A percentile compares a stretch with the other conserved stretches of the same genome.
phyloP scores from a whole-genome alignment of 805 yeast species.

The Vanderwaltozyma tropicalis region DNA sequence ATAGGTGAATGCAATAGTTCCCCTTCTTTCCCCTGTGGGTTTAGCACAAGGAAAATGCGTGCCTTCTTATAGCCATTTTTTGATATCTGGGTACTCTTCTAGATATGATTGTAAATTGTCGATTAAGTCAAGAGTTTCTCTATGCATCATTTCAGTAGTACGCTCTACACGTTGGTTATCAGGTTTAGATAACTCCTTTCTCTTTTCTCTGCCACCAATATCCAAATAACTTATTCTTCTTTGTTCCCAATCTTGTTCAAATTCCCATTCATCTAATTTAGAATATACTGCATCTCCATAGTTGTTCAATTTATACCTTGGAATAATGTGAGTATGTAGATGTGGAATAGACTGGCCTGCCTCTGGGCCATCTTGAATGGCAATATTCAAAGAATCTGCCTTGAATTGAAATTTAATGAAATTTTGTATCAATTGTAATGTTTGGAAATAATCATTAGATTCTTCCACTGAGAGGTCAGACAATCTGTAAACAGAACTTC shows the following conservation, averaged over 20 bases:
- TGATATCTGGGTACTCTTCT: constrained; percentile 5
- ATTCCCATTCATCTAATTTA: constrained; percentile 51
- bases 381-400: constrained; percentile 79
- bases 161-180: constrained; percentile 52
- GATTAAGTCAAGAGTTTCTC: constrained; percentile 55
- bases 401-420: constrained; percentile 57
- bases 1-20: not conserved
- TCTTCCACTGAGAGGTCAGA: constrained; percentile 66
- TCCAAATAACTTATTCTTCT: constrained; percentile 24
- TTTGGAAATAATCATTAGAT: constrained; percentile 61
- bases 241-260: constrained; percentile 27
- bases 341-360: constrained; percentile 97
- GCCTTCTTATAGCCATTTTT: constrained; percentile 2
- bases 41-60: no score
- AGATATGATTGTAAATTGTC: constrained; percentile 26
- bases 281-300: constrained; percentile 67
- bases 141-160: constrained; percentile 51
- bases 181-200: constrained; percentile 26
- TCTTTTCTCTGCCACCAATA: constrained; percentile 13
- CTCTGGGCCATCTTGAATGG: constrained; percentile 93
- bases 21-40: no score
- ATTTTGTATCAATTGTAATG: constrained; percentile 59
- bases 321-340: constrained; percentile 87
- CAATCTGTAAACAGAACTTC: constrained; percentile 50
- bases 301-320: constrained; percentile 51